Evolutionary conservation across 169 alveolate genomes (phyloP).

Genomic region (Plasmodium sp.): DNA sequence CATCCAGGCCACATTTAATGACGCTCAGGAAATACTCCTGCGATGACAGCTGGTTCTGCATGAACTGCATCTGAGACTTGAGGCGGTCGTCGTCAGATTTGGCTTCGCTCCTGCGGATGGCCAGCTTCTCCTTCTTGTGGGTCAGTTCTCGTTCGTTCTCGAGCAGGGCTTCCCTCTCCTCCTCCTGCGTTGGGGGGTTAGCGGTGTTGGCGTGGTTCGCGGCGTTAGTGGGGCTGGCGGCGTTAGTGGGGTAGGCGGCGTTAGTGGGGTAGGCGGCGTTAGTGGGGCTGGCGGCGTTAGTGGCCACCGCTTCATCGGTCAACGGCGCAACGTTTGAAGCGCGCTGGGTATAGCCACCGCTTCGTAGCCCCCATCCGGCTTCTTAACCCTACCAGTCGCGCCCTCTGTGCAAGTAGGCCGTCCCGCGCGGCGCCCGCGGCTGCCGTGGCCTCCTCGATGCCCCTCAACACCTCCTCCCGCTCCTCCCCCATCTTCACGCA

Average conservation of each 20-base stretch:
- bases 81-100: conserved; percentile 1
- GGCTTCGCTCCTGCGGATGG: conserved; percentile 1
- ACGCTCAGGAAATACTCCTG: conserved; percentile 42
- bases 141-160: conserved; percentile 10
- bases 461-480: background rate
- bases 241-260: background rate
- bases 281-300: background rate
- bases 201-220: background rate
- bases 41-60: conserved; percentile 38
- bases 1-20: conserved; percentile 15
- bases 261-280: background rate
- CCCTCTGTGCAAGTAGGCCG: background rate
- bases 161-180: background rate
- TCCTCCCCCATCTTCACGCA: background rate
- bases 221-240: too few species aligned
- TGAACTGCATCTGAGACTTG: conserved; percentile 27
- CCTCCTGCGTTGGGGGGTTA: conserved; percentile 21
- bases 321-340: background rate
- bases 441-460: background rate
- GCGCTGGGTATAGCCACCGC: background rate
- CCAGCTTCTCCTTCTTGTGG: background rate
- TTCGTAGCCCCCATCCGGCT: too few species aligned
- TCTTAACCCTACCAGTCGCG: background rate
- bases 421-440: background rate
- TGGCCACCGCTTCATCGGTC: background rate